Percentiles rank a stretch among this genome's conserved stretches.
Conservation (phyloP, 2,329 filamentous ascomycete species). For the Sporothrix pseudoabietina region DNA sequence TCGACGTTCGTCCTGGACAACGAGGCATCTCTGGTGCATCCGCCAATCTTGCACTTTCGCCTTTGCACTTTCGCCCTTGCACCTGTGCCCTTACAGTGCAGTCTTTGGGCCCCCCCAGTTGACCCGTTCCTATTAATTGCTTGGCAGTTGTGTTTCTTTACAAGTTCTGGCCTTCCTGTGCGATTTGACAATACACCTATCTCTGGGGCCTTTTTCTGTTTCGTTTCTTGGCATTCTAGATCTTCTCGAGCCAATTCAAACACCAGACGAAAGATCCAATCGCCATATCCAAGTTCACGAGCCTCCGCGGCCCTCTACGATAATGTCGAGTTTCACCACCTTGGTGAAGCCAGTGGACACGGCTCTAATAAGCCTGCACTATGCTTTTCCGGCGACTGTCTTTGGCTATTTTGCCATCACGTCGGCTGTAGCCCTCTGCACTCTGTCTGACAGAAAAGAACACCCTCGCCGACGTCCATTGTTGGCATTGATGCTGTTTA, state of each 20-base stretch:
- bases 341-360: constrained; percentile 36
- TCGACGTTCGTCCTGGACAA: neutral
- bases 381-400: constrained; percentile 58
- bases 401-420: constrained; percentile 61
- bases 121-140: neutral
- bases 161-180: neutral
- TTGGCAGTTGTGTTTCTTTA: neutral
- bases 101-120: neutral
- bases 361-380: constrained; percentile 54
- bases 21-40: neutral
- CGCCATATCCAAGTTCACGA: neutral
- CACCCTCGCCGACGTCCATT: constrained; percentile 49
- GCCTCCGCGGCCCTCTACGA: neutral
- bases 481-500: constrained; percentile 48
- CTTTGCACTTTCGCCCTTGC: neutral
- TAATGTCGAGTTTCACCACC: constrained; percentile 2
- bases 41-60: neutral
- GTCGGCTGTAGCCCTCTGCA: constrained; percentile 55
- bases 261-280: neutral
- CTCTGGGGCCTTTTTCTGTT: neutral
- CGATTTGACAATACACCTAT: neutral
- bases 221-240: neutral
- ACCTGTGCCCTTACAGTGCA: neutral
- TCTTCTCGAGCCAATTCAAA: neutral
- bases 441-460: constrained; percentile 46